A percentile compares a stretch with the other conserved stretches of the same genome.
Evolutionary conservation across 148 eudicot genomes (phyloP).

Genomic region (Dysphania ambrosioides): DNA sequence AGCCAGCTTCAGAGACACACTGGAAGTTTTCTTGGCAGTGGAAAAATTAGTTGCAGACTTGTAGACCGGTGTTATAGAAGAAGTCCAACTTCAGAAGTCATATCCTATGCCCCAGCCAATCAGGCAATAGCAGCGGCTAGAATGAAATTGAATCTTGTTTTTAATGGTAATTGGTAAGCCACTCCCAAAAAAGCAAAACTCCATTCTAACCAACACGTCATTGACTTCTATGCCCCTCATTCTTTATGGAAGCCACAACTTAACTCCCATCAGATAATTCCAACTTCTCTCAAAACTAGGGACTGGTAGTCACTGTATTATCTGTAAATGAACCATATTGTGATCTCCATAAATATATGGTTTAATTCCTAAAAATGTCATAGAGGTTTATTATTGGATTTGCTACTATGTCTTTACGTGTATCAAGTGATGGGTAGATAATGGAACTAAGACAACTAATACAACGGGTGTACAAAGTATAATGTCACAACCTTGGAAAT

Average conservation of each 20-base stretch:
- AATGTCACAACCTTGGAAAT: neutral
- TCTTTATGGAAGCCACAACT: neutral
- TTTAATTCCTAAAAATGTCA: too few species aligned
- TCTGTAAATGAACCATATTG: too few species aligned
- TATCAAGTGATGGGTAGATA: too few species aligned
- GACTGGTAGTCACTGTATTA: too few species aligned
- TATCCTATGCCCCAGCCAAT: neutral
- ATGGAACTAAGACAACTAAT: too few species aligned
- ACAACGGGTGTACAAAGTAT: too few species aligned
- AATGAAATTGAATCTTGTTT: neutral
- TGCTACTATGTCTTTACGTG: too few species aligned
- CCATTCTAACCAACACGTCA: neutral
- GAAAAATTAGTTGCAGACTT: slow-evolving; percentile 23
- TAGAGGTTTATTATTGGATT: too few species aligned
- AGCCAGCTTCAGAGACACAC: slow-evolving; percentile 22
- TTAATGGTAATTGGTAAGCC: neutral
- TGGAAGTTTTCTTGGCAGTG: slow-evolving; percentile 7
- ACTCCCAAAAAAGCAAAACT: neutral
- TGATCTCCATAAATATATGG: too few species aligned
- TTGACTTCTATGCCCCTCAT: neutral
- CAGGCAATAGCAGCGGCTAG: neutral
- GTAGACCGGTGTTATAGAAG: slow-evolving; percentile 19
- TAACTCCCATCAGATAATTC: neutral
- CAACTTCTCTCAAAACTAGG: too few species aligned
- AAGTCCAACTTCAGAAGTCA: slow-evolving; percentile 7